phyloP scores from a whole-genome alignment of 495 filamentous ascomycete species.

The Penicillium simplicissimum region DNA sequence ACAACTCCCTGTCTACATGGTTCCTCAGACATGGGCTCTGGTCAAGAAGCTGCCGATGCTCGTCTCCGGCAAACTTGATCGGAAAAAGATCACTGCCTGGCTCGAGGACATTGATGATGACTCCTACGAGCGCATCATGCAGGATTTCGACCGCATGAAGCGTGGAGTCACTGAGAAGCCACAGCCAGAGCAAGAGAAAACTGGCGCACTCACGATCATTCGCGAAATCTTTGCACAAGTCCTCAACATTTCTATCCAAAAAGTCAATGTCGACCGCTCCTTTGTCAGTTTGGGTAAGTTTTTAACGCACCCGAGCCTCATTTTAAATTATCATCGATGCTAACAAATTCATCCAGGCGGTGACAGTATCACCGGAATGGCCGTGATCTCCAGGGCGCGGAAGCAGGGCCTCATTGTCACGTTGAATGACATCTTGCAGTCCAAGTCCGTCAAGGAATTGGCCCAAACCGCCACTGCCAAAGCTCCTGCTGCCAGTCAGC shows the following conservation, averaged over 20 bases:
- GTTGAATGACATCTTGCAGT: constrained; percentile 41
- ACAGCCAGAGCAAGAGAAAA: constrained; percentile 26
- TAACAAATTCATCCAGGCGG: constrained; percentile 39
- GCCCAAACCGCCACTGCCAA: constrained; percentile 32
- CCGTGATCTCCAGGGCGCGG: constrained; percentile 43
- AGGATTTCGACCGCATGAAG: constrained; percentile 38
- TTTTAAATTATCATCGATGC: constrained; percentile 20
- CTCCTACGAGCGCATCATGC: constrained; percentile 41
- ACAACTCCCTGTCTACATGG: constrained; percentile 51
- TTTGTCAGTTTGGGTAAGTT: constrained; percentile 47
- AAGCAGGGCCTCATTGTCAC: constrained; percentile 38
- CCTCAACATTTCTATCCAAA: constrained; percentile 44
- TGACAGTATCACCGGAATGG: constrained; percentile 49
- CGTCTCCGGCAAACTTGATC: constrained; percentile 52
- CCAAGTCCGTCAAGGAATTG: constrained; percentile 38
- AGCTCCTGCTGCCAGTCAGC: constrained; percentile 12
- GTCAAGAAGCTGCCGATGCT: constrained; percentile 48
- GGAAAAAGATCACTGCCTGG: constrained; percentile 48
- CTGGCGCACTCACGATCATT: constrained; percentile 29
- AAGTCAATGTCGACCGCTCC: constrained; percentile 42
- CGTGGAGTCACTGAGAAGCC: constrained; percentile 29
- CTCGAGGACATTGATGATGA: constrained; percentile 41
- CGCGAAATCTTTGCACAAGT: constrained; percentile 49
- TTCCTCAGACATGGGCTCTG: constrained; percentile 47
- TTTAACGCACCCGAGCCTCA: background rate